Conservation (phyloP, 768 basidiomycete genomes). For the Russula griseocarnosa region DNA sequence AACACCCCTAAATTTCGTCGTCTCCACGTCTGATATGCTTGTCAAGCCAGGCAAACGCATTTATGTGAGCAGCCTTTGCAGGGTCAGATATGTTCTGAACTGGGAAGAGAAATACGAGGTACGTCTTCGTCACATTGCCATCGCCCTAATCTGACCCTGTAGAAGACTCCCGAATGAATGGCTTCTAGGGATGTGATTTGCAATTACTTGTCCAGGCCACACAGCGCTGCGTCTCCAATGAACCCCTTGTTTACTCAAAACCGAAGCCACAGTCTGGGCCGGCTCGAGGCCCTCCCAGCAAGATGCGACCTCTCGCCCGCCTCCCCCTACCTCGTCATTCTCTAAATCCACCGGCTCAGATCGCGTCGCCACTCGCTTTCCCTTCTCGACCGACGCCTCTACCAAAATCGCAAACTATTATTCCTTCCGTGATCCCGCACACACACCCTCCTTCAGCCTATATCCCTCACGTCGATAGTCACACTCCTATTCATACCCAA, state of each 20-base stretch:
- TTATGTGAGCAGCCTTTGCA: slow-evolving; percentile 76
- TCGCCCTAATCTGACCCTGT: slow-evolving; percentile 25
- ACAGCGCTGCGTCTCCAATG: slow-evolving; percentile 75
- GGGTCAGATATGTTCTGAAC: slow-evolving; percentile 60
- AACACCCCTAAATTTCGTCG: slow-evolving; percentile 86
- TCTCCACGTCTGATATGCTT: slow-evolving; percentile 87
- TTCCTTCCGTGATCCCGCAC: slow-evolving; percentile 11
- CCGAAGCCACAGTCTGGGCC: slow-evolving; percentile 42
- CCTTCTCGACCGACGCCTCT: slow-evolving; percentile 30
- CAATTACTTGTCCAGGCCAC: slow-evolving; percentile 68
- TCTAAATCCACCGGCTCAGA: slow-evolving; percentile 21
- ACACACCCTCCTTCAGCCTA: slow-evolving; percentile 2
- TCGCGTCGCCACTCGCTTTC: slow-evolving; percentile 24
- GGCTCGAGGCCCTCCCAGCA: slow-evolving; percentile 28
- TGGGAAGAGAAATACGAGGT: slow-evolving; percentile 89
- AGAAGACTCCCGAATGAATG: slow-evolving; percentile 16
- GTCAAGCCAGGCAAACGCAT: slow-evolving; percentile 71
- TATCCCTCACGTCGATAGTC: slow-evolving; percentile 9
- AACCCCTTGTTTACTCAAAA: slow-evolving; percentile 89
- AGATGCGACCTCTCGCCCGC: slow-evolving; percentile 28
- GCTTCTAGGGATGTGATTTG: slow-evolving; percentile 69
- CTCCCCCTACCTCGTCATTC: slow-evolving; percentile 27
- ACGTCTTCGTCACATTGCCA: slow-evolving; percentile 33
- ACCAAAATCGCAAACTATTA: slow-evolving; percentile 14
- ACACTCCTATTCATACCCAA: slow-evolving; percentile 15